A percentile compares a stretch with the other conserved stretches of the same genome.
phyloP scores from a whole-genome alignment of 2,329 filamentous ascomycete species.

The Ceratocystis harringtonii region DNA sequence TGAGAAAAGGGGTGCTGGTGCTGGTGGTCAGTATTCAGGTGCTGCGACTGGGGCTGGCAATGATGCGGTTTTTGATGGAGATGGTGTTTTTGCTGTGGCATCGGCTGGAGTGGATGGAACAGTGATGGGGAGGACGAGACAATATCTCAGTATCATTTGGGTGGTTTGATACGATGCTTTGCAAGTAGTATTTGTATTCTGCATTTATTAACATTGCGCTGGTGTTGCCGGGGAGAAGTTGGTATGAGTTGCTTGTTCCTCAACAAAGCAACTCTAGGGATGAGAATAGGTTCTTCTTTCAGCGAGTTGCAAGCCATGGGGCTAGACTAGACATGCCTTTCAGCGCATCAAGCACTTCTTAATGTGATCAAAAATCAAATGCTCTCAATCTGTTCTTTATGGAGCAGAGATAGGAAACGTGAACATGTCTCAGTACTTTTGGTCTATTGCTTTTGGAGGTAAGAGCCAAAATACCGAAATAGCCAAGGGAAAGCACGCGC shows the following conservation, averaged over 20 bases:
- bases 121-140: background rate
- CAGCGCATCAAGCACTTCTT: too few relatives aligned
- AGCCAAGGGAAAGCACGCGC: background rate
- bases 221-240: too few relatives aligned
- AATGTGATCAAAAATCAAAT: too few relatives aligned
- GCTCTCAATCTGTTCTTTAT: background rate
- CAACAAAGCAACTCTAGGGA: too few relatives aligned
- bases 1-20: conserved; percentile 16
- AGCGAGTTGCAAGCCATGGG: too few relatives aligned
- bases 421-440: background rate
- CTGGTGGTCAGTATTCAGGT: conserved; percentile 18
- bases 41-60: conserved; percentile 17
- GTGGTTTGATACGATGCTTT: too few relatives aligned
- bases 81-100: conserved; percentile 16
- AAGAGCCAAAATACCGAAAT: background rate
- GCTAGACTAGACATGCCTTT: too few relatives aligned
- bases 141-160: background rate
- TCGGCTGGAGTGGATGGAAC: conserved; percentile 10
- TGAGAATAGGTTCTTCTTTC: too few relatives aligned
- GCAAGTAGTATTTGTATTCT: too few relatives aligned
- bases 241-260: too few relatives aligned
- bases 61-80: conserved; percentile 18
- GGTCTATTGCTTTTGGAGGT: background rate
- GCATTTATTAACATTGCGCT: too few relatives aligned
- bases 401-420: too few relatives aligned